Evolutionary conservation across 306 rosid species (phyloP), one percentile per base, ranked within the genome.

Genomic region (Gillenia trifoliata): DNA sequence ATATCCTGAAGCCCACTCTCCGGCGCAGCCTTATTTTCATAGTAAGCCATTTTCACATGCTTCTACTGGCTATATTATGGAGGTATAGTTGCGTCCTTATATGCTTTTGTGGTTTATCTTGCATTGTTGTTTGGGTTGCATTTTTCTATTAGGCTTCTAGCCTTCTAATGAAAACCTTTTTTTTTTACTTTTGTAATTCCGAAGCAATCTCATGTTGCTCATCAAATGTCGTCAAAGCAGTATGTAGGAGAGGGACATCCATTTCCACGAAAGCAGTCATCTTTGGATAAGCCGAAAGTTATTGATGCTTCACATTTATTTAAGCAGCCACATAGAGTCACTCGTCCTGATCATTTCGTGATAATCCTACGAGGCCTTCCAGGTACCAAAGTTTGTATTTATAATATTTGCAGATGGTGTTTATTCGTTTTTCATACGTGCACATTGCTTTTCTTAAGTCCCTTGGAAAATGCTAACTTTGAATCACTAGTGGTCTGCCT

Each of bases 281-380:
- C 83, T 80, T 66, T 83, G 38, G 81, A 68, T 36, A 87, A 85
- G 55, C 87, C 86, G 4, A 79, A 68, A 74, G 63, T 83, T 41
- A 23, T 88, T 57, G 82, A 88, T 81, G 91, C 87, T 73, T 86
- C 86, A 5, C 87, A 77, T 50, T 81, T 94, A 28, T 90, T 94
- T 83, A 81, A 80, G 82, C 84, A 68, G 68, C 96, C 93, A 0
- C 89, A 81, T 82, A 90, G 99, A 67, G 49, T 85, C 45, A 76
- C 87, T 22, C 99, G 96, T 20, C 97, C 99, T 49, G 99, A 90
- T 82, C 97, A 90, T 82, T 80, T 92, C 67, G 99, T 90, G 71
- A 80, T 92, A 66, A 87, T 94, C 81, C 87, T 94, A 72, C 87
- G 97, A 23, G 99, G 99, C 36, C 97, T 94, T 80, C 97, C 99